These are phyloP conservation scores for Blastobotrys buckinghamii DNA, from an alignment of 1,139 yeast species.

Conservation along the genomic window DNA sequence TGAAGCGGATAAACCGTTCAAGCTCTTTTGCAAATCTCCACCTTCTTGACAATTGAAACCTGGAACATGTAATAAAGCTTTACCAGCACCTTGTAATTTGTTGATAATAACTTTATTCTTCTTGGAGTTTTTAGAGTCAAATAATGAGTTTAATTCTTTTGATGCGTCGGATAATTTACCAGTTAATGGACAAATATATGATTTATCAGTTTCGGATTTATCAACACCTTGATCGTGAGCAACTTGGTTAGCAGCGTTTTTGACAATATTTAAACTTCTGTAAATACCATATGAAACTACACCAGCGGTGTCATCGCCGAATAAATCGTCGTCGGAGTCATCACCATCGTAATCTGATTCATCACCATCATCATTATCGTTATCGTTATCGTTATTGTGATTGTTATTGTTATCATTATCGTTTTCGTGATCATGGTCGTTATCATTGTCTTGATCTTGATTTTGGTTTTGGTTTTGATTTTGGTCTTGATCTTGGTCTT, in stretches of 20 bases:
- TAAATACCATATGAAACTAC: constrained; percentile 8
- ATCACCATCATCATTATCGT: not conserved
- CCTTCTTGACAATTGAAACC: constrained; percentile 7
- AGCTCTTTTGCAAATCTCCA: constrained; percentile 2
- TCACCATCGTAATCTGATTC: not conserved
- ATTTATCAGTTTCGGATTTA: not conserved
- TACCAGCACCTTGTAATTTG: constrained; percentile 8
- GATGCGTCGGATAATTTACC: constrained; percentile 7
- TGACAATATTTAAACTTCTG: constrained; percentile 8
- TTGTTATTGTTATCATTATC: not conserved
- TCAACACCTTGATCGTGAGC: constrained; percentile 9
- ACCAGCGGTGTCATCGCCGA: constrained; percentile 8
- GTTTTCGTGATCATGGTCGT: not conserved
- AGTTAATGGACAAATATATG: constrained; percentile 12
- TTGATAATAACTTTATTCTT: not conserved
- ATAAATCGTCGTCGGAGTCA: constrained; percentile 5
- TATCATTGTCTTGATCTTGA: not conserved
- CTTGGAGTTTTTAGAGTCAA: not conserved
- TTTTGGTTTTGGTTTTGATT: not conserved
- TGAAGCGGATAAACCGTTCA: not conserved
- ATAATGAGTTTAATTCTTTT: not conserved
- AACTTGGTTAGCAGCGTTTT: constrained; percentile 5
- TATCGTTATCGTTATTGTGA: not conserved
- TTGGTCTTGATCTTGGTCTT: constrained; percentile 1
- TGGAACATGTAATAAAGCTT: constrained; percentile 4